Percentiles rank a stretch among this genome's conserved stretches.
Evolutionary conservation across 2,329 filamentous ascomycete genomes (phyloP).

Genomic region (Fusarium sp.): DNA sequence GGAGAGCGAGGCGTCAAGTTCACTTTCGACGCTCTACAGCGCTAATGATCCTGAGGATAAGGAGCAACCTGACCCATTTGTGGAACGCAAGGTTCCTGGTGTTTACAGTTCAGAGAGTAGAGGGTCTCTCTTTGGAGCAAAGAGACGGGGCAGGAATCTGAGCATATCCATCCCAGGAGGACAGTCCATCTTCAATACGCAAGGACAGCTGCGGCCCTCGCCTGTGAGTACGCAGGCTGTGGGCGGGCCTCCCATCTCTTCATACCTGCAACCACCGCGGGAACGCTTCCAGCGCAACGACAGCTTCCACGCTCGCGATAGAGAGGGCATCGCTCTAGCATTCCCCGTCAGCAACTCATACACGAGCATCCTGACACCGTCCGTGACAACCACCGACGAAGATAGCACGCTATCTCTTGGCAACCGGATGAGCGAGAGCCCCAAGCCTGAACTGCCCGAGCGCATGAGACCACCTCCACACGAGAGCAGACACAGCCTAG

Average conservation of each 20-base stretch:
- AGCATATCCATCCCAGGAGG: constrained; percentile 29
- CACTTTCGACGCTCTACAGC: constrained; percentile 66
- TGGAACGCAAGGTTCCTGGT: constrained; percentile 31
- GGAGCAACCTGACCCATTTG: constrained; percentile 47
- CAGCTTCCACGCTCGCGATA: constrained; percentile 19
- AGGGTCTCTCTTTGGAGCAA: constrained; percentile 32
- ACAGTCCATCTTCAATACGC: constrained; percentile 18
- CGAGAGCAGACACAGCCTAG: constrained; percentile 26
- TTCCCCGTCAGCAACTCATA: constrained; percentile 39
- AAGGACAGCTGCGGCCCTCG: constrained; percentile 33
- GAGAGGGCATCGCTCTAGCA: constrained; percentile 30
- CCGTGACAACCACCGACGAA: constrained; percentile 35
- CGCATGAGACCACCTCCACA: constrained; percentile 15
- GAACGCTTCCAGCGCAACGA: constrained; percentile 23
- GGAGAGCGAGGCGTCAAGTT: constrained; percentile 60
- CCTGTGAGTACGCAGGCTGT: constrained; percentile 41
- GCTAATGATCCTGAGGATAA: constrained; percentile 59
- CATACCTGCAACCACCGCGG: constrained; percentile 31
- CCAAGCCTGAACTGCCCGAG: constrained; percentile 8
- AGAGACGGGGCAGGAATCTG: constrained; percentile 35
- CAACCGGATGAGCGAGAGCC: constrained; percentile 22
- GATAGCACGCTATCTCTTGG: constrained; percentile 22
- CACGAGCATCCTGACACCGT: constrained; percentile 42
- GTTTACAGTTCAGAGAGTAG: constrained; percentile 14
- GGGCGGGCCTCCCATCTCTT: constrained; percentile 31